Base-by-base conservation (phyloP, 1,284 basidiomycete genomes). In the Leccinum fallax region DNA sequence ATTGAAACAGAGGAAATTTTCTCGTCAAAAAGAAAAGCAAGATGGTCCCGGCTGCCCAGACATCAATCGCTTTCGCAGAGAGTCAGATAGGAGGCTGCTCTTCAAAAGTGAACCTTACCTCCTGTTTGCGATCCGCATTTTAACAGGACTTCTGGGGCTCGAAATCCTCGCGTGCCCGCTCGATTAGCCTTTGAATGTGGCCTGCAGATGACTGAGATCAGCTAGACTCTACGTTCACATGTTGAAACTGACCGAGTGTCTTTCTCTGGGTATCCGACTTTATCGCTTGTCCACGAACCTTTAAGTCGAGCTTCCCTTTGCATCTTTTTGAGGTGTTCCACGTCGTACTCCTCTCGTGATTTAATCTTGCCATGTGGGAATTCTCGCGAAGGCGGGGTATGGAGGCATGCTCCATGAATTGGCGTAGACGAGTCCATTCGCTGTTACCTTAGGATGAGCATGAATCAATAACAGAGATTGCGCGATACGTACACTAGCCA, bases 51-150 rank as follows among this genome's bases (percentile, higher is more conserved):
- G 88, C 94, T 2, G 96, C 92, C 97, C 97, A 99, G 48, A 98
- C 87, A 72, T 99, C 97, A 70, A 99, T 90, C 10, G 97, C 97
- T 94, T 72, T 58, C 61, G 26, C 36, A 56, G 26, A 24, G 54
- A 52, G 10, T 66, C 58, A 66, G 59, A 61, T 48, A 34, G 34
- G 57, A 59, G 46, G 49, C 53, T 53, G 58, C 15, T 34, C 49
- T 52, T 48, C 51, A 52, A 62, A 57, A 46, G 19, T 43, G 34
- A 61, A 32, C 57, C 86, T 66, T 70, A 95, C 95, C 92, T 63
- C 94, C 93, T 5, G 90, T 92, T 78, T 99, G 97, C 67, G 95
- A 92, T 21, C 89, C 89, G 69, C 97, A 99, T 77, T 99, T 99
- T 55, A 99, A 78, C 28, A 99, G 77, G 10, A 99, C 97, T 71